A percentile compares a stretch with the other conserved stretches of the same genome.
Conservation (phyloP, 2,329 filamentous ascomycete species). For the Venturiaceae sp. region DNA sequence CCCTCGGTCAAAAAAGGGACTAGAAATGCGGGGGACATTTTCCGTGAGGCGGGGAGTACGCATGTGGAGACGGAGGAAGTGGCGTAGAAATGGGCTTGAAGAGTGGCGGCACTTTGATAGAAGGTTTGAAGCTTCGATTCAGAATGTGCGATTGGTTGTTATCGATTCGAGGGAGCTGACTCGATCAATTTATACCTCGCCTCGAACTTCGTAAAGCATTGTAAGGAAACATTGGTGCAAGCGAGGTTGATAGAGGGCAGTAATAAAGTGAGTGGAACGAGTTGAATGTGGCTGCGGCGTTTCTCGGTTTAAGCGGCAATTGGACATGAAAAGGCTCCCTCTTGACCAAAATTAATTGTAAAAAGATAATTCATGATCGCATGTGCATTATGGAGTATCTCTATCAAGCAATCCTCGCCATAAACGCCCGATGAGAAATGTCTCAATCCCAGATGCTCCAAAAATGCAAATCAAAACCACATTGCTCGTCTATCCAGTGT, state of each 20-base stretch:
- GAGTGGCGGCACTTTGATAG: background rate
- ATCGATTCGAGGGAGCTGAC: background rate
- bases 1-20: background rate
- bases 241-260: background rate
- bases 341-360: background rate
- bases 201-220: background rate
- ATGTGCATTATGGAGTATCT: background rate
- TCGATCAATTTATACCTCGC: background rate
- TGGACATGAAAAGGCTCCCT: too few relatives aligned
- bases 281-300: background rate
- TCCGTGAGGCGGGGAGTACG: background rate
- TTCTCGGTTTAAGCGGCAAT: background rate
- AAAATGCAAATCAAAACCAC: background rate
- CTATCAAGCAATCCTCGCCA: background rate
- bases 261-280: background rate
- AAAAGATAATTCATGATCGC: background rate
- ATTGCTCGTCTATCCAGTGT: too few relatives aligned
- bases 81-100: background rate
- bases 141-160: background rate
- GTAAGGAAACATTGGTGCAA: background rate
- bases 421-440: background rate
- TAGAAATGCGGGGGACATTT: background rate
- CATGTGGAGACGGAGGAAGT: background rate
- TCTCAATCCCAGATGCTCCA: background rate
- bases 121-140: background rate